Conservation (phyloP, 352 stramenopile genomes). For the Phytophthora syringae region DNA sequence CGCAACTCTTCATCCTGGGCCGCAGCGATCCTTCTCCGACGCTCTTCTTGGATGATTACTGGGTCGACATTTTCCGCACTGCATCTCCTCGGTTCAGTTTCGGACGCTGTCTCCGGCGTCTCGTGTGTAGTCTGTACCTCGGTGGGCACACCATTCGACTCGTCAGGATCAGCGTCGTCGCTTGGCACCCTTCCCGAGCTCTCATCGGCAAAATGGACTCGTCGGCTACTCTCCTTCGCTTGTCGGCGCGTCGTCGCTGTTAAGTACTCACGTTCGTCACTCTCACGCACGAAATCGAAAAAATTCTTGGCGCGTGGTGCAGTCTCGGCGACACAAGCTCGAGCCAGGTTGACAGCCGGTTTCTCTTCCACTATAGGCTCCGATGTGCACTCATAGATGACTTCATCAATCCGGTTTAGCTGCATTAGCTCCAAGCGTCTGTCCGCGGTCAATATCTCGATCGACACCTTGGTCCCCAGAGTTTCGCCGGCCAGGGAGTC, state of each 20-base stretch:
- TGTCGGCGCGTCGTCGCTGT: slow-evolving; percentile 1
- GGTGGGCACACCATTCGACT: not conserved
- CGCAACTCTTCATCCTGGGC: slow-evolving; percentile 18
- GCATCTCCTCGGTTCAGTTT: not conserved
- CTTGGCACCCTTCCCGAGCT: not conserved
- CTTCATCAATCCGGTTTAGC: slow-evolving; percentile 4
- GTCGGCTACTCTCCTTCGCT: not conserved
- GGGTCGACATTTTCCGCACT: slow-evolving; percentile 10
- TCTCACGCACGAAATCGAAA: slow-evolving; percentile 3
- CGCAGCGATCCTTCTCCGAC: slow-evolving; percentile 1
- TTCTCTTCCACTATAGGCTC: not conserved
- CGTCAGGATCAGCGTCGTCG: not conserved
- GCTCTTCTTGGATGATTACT: slow-evolving; percentile 7
- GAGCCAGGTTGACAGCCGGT: not conserved
- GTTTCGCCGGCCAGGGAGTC: slow-evolving; percentile 12
- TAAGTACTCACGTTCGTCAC: not conserved
- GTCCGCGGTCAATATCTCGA: not conserved
- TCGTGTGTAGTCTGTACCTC: not conserved
- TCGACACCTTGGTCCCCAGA: not conserved
- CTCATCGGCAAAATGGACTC: slow-evolving; percentile 5
- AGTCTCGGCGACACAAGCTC: not conserved
- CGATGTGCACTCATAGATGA: not conserved
- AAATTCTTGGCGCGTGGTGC: not conserved
- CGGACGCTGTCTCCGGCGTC: not conserved
- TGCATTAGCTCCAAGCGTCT: not conserved